Percentiles rank a stretch among this genome's conserved stretches.
These are phyloP conservation scores for Calonectria pteridis DNA, from an alignment of 2,329 filamentous ascomycete species.

Conservation along the genomic window DNA sequence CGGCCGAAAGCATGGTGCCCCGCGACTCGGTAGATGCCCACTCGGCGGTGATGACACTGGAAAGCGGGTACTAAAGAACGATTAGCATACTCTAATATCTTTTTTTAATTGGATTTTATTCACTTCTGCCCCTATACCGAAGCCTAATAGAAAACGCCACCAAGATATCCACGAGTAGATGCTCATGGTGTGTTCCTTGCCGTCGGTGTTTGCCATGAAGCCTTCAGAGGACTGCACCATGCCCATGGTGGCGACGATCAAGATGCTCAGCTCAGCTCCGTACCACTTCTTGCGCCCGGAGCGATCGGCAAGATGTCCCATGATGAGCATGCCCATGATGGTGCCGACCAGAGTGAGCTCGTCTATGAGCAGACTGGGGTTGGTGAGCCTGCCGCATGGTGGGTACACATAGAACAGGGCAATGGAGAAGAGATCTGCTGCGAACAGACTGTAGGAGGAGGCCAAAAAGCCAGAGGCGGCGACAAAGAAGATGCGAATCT, in stretches of 20 bases:
- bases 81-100: not conserved
- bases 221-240: constrained; percentile 28
- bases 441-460: constrained; percentile 26
- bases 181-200: constrained; percentile 6
- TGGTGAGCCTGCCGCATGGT: not conserved
- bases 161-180: constrained; percentile 32
- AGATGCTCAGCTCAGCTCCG: constrained; percentile 21
- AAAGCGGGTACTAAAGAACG: constrained; percentile 3
- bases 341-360: constrained; percentile 27
- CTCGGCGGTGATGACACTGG: constrained; percentile 4
- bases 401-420: constrained; percentile 27
- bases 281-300: constrained; percentile 28
- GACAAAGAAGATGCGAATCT: constrained; percentile 30
- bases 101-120: not conserved
- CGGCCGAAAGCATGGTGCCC: constrained; percentile 13
- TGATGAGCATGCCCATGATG: constrained; percentile 29
- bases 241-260: constrained; percentile 27
- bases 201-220: not conserved
- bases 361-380: constrained; percentile 15
- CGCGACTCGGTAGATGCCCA: constrained; percentile 18
- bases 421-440: constrained; percentile 24
- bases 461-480: constrained; percentile 30
- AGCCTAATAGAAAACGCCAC: constrained; percentile 26
- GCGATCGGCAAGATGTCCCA: constrained; percentile 22
- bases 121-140: constrained; percentile 30